Percentiles rank a stretch among this genome's conserved stretches.
Evolutionary conservation across 2,329 filamentous ascomycete species (phyloP).

Genomic region (Phoma sp.): DNA sequence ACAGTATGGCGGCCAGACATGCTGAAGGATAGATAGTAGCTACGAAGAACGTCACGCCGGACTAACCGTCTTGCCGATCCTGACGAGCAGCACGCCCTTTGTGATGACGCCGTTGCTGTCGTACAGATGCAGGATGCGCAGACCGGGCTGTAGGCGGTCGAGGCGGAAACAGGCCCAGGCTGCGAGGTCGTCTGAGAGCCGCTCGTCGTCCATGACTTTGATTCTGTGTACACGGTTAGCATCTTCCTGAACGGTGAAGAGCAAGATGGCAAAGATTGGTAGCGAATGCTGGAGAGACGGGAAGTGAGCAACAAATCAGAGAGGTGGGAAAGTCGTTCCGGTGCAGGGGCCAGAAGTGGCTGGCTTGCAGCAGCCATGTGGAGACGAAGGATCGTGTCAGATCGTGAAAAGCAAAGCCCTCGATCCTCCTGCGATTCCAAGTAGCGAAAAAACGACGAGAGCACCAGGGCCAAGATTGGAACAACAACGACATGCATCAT

Average conservation of each 20-base stretch:
- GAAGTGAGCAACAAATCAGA: background rate
- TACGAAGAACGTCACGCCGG: constrained; percentile 17
- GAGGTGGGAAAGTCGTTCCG: background rate
- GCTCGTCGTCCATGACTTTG: constrained; percentile 86
- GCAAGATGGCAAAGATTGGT: background rate
- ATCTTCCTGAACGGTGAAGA: background rate
- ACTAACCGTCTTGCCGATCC: constrained; percentile 66
- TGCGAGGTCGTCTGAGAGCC: constrained; percentile 75
- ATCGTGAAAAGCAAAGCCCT: constrained; percentile 10
- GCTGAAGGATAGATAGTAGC: background rate
- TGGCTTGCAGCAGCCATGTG: background rate
- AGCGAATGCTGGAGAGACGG: background rate
- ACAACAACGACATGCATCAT: constrained; percentile 17
- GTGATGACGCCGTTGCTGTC: constrained; percentile 71
- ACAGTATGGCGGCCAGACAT: background rate
- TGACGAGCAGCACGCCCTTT: constrained; percentile 74
- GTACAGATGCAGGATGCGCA: constrained; percentile 77
- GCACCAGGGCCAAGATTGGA: constrained; percentile 4
- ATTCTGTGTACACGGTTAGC: constrained; percentile 58
- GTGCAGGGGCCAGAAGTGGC: constrained; percentile 1
- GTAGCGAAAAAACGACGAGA: constrained; percentile 22
- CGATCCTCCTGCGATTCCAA: background rate
- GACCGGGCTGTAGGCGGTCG: constrained; percentile 77
- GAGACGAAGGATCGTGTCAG: constrained; percentile 5
- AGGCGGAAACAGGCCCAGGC: constrained; percentile 90